Conservation (phyloP, 805 yeast genomes). For the Nakazawaea wickerhamii region DNA sequence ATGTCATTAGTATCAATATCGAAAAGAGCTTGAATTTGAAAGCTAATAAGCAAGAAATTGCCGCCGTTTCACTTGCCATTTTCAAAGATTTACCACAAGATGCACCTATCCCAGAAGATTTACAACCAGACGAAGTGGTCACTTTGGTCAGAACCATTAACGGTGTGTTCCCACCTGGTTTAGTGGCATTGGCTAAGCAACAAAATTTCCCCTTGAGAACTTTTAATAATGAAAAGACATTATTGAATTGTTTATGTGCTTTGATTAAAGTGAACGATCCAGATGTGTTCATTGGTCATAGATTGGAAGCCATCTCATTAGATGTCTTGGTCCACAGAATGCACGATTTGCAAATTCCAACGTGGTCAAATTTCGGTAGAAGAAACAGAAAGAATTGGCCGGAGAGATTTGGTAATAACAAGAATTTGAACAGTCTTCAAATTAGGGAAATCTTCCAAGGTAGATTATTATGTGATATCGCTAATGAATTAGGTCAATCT, state of each 20-base stretch:
- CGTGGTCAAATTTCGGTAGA: conserved; percentile 84
- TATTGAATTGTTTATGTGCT: conserved; percentile 72
- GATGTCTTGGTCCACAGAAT: conserved; percentile 80
- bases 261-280: conserved; percentile 75
- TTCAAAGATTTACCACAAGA: conserved; percentile 70
- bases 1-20: conserved; percentile 67
- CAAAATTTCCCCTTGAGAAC: conserved; percentile 46
- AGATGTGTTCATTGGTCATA: conserved; percentile 85
- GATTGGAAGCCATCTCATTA: conserved; percentile 70
- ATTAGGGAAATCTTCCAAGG: conserved; percentile 77
- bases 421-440: conserved; percentile 46
- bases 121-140: conserved; percentile 53
- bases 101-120: conserved; percentile 57
- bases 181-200: conserved; percentile 54
- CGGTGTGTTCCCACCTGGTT: conserved; percentile 69
- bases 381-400: conserved; percentile 76
- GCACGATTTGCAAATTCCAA: conserved; percentile 63
- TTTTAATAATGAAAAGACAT: conserved; percentile 68
- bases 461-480: conserved; percentile 84
- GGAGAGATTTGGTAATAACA: conserved; percentile 53
- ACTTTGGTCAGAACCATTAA: conserved; percentile 82
- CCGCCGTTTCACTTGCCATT: conserved; percentile 72
- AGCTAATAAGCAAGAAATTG: conserved; percentile 79
- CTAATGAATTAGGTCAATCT: conserved; percentile 93
- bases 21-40: conserved; percentile 76